Evolutionary conservation across 805 yeast species (phyloP).

Genomic region (Candida multigemmis): DNA sequence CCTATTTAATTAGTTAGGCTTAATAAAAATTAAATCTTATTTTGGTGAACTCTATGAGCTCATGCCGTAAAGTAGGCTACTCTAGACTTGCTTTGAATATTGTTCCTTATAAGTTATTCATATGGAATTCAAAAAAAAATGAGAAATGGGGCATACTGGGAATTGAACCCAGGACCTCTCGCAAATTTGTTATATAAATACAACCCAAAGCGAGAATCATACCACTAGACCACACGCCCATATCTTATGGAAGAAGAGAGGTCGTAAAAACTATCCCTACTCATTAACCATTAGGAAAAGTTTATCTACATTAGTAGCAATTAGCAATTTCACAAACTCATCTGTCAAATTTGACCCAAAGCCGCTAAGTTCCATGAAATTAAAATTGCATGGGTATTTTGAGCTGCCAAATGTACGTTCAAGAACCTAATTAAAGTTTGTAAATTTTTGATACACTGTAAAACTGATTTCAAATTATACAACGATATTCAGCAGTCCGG

Average conservation of each 20-base stretch:
- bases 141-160: constrained; percentile 35
- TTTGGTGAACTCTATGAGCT: not conserved
- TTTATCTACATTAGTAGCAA: not conserved
- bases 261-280: constrained; percentile 2
- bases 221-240: constrained; percentile 30
- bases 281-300: constrained; percentile 1
- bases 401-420: no score
- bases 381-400: no score
- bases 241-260: no score
- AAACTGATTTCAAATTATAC: no score
- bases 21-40: no score
- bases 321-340: no score
- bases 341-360: no score
- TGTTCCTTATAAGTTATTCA: not conserved
- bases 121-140: constrained; percentile 1
- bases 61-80: not conserved
- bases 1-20: not conserved
- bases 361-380: no score
- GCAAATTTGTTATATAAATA: constrained; percentile 18
- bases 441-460: no score
- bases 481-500: no score
- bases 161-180: constrained; percentile 58
- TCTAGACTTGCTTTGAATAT: not conserved
- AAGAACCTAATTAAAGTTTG: no score
- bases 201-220: constrained; percentile 28